Conservation (phyloP, 1,284 basidiomycete species). For the Grifola frondosa region DNA sequence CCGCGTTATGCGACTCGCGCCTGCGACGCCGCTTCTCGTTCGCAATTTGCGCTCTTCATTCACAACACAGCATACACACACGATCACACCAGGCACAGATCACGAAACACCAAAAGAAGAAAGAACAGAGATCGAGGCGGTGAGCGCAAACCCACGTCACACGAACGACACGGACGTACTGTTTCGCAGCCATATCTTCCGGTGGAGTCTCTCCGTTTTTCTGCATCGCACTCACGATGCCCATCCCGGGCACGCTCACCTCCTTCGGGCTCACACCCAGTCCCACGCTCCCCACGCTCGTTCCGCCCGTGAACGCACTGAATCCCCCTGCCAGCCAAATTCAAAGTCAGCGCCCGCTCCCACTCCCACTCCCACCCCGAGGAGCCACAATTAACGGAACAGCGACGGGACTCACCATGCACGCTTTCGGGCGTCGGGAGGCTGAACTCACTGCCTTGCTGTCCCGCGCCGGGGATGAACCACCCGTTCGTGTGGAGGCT, state of each 20-base stretch:
- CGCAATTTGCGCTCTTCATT: slow-evolving; percentile 44
- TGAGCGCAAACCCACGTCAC: not conserved
- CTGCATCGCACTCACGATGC: slow-evolving; percentile 23
- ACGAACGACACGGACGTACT: slow-evolving; percentile 33
- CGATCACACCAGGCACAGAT: slow-evolving; percentile 1
- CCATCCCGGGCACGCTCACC: slow-evolving; percentile 21
- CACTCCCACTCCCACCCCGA: not conserved
- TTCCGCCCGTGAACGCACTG: slow-evolving; percentile 25
- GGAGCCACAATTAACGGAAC: not conserved
- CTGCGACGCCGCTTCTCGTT: slow-evolving; percentile 77
- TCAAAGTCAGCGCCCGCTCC: slow-evolving; percentile 2
- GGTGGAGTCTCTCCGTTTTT: slow-evolving; percentile 28
- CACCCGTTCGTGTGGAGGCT: slow-evolving; percentile 29
- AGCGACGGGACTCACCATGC: slow-evolving; percentile 23
- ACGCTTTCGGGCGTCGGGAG: slow-evolving; percentile 43
- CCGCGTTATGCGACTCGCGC: slow-evolving; percentile 87
- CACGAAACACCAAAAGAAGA: not conserved
- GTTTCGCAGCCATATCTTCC: slow-evolving; percentile 40
- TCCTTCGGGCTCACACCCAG: slow-evolving; percentile 37
- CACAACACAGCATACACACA: slow-evolving; percentile 5
- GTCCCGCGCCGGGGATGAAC: slow-evolving; percentile 24
- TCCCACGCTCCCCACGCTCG: slow-evolving; percentile 19
- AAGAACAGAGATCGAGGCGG: slow-evolving; percentile 10
- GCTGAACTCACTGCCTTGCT: slow-evolving; percentile 34
- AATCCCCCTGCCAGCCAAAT: slow-evolving; percentile 19